These are phyloP conservation scores for Jasminum sambac DNA, from an alignment of 257 asterid species.

Conservation along the genomic window DNA sequence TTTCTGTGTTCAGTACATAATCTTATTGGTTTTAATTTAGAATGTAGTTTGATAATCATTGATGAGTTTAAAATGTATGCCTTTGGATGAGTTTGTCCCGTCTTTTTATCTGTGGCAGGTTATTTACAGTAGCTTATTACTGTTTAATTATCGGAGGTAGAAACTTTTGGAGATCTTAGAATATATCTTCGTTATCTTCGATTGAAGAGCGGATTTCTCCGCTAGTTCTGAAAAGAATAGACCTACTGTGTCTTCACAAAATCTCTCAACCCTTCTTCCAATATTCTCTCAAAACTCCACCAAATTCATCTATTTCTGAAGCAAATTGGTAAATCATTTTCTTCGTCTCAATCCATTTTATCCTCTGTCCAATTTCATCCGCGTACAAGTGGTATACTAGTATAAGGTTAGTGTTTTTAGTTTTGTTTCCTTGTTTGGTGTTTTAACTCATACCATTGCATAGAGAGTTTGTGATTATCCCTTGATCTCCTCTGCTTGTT, in stretches of 20 bases:
- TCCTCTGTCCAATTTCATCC: no score
- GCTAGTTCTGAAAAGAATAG: no score
- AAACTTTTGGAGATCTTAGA: neutral
- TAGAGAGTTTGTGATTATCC: neutral
- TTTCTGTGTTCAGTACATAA: neutral
- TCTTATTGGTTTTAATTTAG: neutral
- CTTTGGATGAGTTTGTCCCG: neutral
- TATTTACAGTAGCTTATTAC: constrained; percentile 27
- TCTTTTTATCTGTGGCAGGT: constrained; percentile 2
- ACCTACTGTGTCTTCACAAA: no score
- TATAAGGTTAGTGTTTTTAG: neutral
- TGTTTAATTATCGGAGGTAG: neutral
- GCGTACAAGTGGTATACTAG: no score
- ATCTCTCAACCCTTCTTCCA: no score
- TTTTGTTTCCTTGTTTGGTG: neutral
- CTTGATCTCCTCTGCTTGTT: neutral
- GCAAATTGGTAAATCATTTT: no score
- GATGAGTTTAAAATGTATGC: neutral
- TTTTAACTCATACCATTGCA: neutral
- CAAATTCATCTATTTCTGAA: no score
- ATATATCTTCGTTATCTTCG: neutral
- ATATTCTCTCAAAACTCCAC: no score
- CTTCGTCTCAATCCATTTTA: no score
- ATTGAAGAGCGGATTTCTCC: no score
- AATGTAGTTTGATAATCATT: neutral